Base-by-base conservation (phyloP, 768 basidiomycete genomes). In the Serendipita sp. region DNA sequence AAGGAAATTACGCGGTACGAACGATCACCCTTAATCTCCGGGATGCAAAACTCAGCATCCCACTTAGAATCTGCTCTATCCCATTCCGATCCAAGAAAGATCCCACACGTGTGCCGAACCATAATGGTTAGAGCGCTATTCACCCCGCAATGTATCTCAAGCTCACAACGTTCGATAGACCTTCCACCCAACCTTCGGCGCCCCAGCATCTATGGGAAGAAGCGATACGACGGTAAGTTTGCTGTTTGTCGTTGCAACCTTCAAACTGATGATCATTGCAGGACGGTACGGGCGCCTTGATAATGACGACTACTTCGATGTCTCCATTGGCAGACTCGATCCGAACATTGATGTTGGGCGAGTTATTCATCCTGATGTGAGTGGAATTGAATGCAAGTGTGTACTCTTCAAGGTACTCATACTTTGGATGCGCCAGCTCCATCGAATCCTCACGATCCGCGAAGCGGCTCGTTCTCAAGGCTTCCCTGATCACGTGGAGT, bases 401-500 rank as follows among this genome's bases (percentile, higher is more conserved):
- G n/a, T 20, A 38, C 20, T 22, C 14, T 14, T 43, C 4, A 24
- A 3, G 9, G 4, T 33, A 64, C 22, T 62, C 34, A 24, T 14
- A 45, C 16, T 26, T 38, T n/a, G 7, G 31, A 3, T 31, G 11
- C 16, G 33, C 13, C 62, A 90, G 88, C 83, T 81, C 65, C 78
- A 78, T 66, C 79, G 89, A 7, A 81, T 88, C 66, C 72, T 88
- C 3, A 85, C 85, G 0, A 82, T 90, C 24, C 79, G 88, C 3
- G 88, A 90, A 69, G 74, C 87, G 14, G 88, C 88, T 5, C 75
- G 89, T 43, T 84, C 86, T 0, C 89, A 91, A 73, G 88, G 89
- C 0, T 88, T 91, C 69, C 85, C 88, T 0, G 89, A 91, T 65
- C 72, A 77, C 67, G 89, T 88, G 63, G 71, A 79, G 0, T 90